phyloP scores from a whole-genome alignment of 1,284 basidiomycete genomes.

The Irpex sp. region DNA sequence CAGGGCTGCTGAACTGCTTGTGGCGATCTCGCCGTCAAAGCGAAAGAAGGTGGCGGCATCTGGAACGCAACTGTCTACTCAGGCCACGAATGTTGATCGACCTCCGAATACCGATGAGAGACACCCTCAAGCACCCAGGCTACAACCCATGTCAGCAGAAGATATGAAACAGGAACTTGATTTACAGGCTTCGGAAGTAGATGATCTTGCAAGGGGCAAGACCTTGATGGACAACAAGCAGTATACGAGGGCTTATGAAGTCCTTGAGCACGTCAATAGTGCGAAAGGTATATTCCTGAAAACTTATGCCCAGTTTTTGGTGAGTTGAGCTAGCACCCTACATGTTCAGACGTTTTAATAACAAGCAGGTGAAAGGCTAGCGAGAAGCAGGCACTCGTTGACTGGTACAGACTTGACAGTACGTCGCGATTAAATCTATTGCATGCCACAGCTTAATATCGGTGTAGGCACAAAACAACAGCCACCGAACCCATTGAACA shows the following conservation, averaged over 20 bases:
- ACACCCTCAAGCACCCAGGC: slow-evolving; percentile 24
- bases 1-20: slow-evolving; percentile 73
- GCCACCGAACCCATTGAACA: slow-evolving; percentile 68
- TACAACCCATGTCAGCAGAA: slow-evolving; percentile 17
- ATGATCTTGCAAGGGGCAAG: slow-evolving; percentile 65
- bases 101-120: slow-evolving; percentile 2
- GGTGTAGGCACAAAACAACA: slow-evolving; percentile 67
- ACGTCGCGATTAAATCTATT: slow-evolving; percentile 24
- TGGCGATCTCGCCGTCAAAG: slow-evolving; percentile 50
- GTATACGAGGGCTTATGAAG: slow-evolving; percentile 69
- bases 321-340: slow-evolving; percentile 39
- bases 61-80: slow-evolving; percentile 30
- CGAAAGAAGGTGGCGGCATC: background rate
- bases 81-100: too few relatives aligned
- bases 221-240: slow-evolving; percentile 79
- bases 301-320: slow-evolving; percentile 83
- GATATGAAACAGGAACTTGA: slow-evolving; percentile 36
- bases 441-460: background rate
- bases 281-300: slow-evolving; percentile 76
- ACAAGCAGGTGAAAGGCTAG: slow-evolving; percentile 40
- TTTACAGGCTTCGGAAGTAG: slow-evolving; percentile 60
- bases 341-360: slow-evolving; percentile 10
- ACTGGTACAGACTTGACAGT: slow-evolving; percentile 76
- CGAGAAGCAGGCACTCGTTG: slow-evolving; percentile 63
- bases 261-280: slow-evolving; percentile 61